A percentile compares a stretch with the other conserved stretches of the same genome.
Evolutionary conservation across 495 filamentous ascomycete species (phyloP).

Genomic region (Aspergillus coremiiformis): DNA sequence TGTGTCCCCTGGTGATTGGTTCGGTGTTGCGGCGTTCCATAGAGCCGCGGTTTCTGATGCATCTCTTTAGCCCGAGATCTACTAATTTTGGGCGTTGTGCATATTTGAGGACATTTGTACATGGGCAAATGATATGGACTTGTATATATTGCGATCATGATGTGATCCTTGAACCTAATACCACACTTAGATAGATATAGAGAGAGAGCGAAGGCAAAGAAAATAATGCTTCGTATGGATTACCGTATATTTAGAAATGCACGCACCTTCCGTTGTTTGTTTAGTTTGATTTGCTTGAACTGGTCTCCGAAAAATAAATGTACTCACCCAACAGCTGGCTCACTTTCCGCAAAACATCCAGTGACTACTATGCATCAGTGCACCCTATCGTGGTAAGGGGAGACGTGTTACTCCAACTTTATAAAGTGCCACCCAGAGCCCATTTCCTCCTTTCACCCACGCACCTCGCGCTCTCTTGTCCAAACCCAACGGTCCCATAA

Average conservation of each 20-base stretch:
- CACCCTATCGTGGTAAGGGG: too few relatives aligned
- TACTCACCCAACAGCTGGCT: too few relatives aligned
- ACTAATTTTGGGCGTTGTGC: neutral
- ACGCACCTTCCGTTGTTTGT: too few relatives aligned
- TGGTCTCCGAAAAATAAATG: too few relatives aligned
- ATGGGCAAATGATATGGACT: neutral
- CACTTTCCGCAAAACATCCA: too few relatives aligned
- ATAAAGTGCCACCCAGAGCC: neutral
- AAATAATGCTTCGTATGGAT: too few relatives aligned
- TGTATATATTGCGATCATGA: neutral
- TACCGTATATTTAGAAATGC: too few relatives aligned
- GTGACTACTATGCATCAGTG: too few relatives aligned
- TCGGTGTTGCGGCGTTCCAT: neutral
- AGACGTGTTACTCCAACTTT: too few relatives aligned
- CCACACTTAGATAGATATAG: neutral
- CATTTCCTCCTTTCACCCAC: neutral
- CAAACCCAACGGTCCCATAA: neutral
- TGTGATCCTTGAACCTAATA: neutral
- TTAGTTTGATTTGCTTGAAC: neutral
- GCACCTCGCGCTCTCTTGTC: too few relatives aligned
- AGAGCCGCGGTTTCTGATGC: neutral
- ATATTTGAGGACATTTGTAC: neutral
- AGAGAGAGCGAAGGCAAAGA: neutral
- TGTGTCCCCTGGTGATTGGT: neutral
- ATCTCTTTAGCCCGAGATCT: neutral